These are phyloP conservation scores for Teratosphaeria viscida DNA, from an alignment of 2,329 filamentous ascomycete species.

Conservation along the genomic window DNA sequence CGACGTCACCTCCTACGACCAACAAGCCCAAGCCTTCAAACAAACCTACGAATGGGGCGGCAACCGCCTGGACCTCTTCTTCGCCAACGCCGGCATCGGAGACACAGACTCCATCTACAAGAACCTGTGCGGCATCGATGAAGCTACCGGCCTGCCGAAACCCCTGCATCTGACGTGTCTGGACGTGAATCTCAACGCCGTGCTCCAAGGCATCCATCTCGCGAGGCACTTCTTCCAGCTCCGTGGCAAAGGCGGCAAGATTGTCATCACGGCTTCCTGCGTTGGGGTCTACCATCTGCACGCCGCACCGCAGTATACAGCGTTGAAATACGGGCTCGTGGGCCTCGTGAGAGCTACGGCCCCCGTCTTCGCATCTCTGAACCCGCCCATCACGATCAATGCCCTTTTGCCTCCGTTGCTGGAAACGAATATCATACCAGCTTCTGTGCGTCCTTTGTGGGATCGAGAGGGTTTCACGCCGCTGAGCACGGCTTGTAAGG, in stretches of 20 bases:
- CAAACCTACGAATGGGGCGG: constrained; percentile 31
- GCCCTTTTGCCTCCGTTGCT: constrained; percentile 27
- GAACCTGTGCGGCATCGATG: constrained; percentile 25
- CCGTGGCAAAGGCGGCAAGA: constrained; percentile 28
- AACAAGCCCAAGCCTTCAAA: constrained; percentile 31
- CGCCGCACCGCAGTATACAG: constrained; percentile 10
- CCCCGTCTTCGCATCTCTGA: constrained; percentile 19
- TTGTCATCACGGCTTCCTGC: constrained; percentile 27
- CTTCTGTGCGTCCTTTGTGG: constrained; percentile 17
- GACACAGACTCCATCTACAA: constrained; percentile 31
- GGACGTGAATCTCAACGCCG: constrained; percentile 31
- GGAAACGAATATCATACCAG: constrained; percentile 24
- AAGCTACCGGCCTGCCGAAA: constrained; percentile 17
- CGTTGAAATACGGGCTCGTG: constrained; percentile 18
- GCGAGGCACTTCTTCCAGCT: constrained; percentile 33
- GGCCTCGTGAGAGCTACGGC: constrained; percentile 24
- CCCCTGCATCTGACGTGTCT: constrained; percentile 29
- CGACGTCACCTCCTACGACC: constrained; percentile 31
- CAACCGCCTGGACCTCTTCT: constrained; percentile 32
- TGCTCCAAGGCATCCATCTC: constrained; percentile 33
- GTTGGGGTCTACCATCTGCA: constrained; percentile 12
- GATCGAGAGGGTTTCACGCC: constrained; percentile 28
- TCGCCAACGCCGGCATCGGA: constrained; percentile 35
- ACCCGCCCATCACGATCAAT: constrained; percentile 25
- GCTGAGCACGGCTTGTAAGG: constrained; percentile 25